Evolutionary conservation across 1,284 basidiomycete genomes (phyloP).

Genomic region (Ceratobasidium papillatum): DNA sequence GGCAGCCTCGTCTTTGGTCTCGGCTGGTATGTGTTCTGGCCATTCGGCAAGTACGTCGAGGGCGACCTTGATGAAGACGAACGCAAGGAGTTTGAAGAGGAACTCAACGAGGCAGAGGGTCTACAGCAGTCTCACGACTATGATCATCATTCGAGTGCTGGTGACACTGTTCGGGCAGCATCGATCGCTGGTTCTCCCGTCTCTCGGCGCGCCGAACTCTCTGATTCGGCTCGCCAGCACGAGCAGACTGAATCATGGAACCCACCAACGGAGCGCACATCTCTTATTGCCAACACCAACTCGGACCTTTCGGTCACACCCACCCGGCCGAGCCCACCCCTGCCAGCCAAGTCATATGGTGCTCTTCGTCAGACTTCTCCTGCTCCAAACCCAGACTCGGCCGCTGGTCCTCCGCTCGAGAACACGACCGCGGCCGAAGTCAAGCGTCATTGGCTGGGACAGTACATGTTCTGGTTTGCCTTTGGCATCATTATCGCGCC

Average conservation of each 20-base stretch:
- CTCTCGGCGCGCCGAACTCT: conserved; percentile 8
- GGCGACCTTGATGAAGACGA: conserved; percentile 63
- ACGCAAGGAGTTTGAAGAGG: conserved; percentile 53
- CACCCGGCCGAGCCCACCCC: conserved; percentile 37
- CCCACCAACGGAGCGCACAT: conserved; percentile 46
- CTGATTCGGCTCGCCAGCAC: conserved; percentile 44
- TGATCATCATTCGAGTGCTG: conserved; percentile 28
- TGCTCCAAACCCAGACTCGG: background rate
- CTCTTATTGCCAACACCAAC: conserved; percentile 48
- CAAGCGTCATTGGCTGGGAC: conserved; percentile 52
- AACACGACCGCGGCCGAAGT: background rate
- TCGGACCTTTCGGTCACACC: conserved; percentile 42
- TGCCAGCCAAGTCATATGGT: conserved; percentile 45
- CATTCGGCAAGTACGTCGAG: conserved; percentile 98
- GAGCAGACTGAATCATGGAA: conserved; percentile 51
- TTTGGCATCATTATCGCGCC: conserved; percentile 86
- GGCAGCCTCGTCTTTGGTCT: conserved; percentile 89
- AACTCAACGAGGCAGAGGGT: conserved; percentile 56
- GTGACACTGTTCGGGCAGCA: conserved; percentile 29
- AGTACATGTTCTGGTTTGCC: conserved; percentile 78
- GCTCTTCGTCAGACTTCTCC: conserved; percentile 36
- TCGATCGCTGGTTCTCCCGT: conserved; percentile 35
- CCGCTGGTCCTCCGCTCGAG: conserved; percentile 13
- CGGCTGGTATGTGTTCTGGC: conserved; percentile 97
- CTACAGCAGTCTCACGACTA: conserved; percentile 50